Evolutionary conservation across 208 protist species (phyloP).

Genomic region (Leishmania amazonensis): DNA sequence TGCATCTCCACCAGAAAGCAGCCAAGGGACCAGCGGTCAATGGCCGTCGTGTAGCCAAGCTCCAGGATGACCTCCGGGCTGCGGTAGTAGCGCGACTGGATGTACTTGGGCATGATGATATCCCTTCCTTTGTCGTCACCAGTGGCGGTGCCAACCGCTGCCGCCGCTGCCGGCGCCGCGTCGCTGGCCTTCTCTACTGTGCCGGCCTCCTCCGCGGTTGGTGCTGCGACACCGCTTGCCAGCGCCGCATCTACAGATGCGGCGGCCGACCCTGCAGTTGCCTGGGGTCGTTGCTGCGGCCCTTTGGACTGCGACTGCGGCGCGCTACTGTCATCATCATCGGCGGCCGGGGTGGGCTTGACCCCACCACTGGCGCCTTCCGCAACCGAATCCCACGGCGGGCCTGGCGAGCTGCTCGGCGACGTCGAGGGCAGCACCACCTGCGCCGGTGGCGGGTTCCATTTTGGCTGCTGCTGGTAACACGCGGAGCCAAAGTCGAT

Average conservation of each 20-base stretch:
- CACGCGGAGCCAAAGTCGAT: constrained; percentile 99
- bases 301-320: constrained; percentile 42
- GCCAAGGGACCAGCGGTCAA: constrained; percentile 99
- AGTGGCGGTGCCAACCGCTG: neutral
- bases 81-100: constrained; percentile 98
- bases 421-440: constrained; percentile 26
- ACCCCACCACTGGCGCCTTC: neutral
- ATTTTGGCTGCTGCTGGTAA: constrained; percentile 50
- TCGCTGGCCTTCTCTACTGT: neutral
- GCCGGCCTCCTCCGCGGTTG: neutral
- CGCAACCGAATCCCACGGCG: constrained; percentile 16
- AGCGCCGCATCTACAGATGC: neutral
- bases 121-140: neutral
- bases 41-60: constrained; percentile 92
- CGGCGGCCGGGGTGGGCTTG: neutral
- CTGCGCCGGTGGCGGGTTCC: constrained; percentile 24
- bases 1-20: constrained; percentile 99
- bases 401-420: constrained; percentile 21
- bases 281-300: constrained; percentile 13
- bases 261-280: constrained; percentile 86
- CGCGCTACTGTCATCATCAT: neutral
- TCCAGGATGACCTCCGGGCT: constrained; percentile 97
- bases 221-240: neutral
- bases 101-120: constrained; percentile 55
- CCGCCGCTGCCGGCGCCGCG: neutral